Evolutionary conservation across 2,329 filamentous ascomycete genomes (phyloP).

Genomic region (Cyclaneusma minus): DNA sequence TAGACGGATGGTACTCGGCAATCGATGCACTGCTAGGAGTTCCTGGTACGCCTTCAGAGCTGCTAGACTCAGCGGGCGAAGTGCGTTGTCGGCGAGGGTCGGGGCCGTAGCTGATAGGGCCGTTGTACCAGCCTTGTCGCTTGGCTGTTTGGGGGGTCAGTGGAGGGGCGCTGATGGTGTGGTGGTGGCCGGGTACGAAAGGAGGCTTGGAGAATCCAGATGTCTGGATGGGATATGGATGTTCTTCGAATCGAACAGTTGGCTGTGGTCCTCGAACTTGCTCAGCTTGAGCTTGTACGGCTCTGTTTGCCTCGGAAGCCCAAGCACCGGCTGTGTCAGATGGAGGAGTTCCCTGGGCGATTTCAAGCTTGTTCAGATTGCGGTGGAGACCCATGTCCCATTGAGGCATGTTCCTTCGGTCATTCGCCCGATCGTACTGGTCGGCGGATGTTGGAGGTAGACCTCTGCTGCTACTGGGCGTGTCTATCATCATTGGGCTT

Average conservation of each 20-base stretch:
- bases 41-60: conserved; percentile 36
- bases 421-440: conserved; percentile 17
- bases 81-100: conserved; percentile 25
- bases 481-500: conserved; percentile 68
- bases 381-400: conserved; percentile 54
- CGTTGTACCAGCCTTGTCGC: conserved; percentile 60
- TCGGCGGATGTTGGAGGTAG: conserved; percentile 6
- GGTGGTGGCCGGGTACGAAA: conserved; percentile 28
- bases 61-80: conserved; percentile 37
- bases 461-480: too few species aligned
- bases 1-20: conserved; percentile 33
- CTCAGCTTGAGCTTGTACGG: conserved; percentile 38
- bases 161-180: conserved; percentile 43
- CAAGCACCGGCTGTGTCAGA: conserved; percentile 36
- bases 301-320: conserved; percentile 39
- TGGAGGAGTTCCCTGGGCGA: conserved; percentile 35
- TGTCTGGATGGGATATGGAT: conserved; percentile 23
- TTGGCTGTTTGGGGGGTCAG: conserved; percentile 44
- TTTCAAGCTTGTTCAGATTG: conserved; percentile 50
- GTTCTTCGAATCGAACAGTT: conserved; percentile 38
- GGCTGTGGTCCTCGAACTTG: conserved; percentile 29
- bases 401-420: conserved; percentile 34
- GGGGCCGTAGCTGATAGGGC: conserved; percentile 22
- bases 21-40: conserved; percentile 29
- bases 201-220: conserved; percentile 15